These are phyloP conservation scores for Yamadazyma sp. DNA, from an alignment of 805 yeast species.

Conservation along the genomic window DNA sequence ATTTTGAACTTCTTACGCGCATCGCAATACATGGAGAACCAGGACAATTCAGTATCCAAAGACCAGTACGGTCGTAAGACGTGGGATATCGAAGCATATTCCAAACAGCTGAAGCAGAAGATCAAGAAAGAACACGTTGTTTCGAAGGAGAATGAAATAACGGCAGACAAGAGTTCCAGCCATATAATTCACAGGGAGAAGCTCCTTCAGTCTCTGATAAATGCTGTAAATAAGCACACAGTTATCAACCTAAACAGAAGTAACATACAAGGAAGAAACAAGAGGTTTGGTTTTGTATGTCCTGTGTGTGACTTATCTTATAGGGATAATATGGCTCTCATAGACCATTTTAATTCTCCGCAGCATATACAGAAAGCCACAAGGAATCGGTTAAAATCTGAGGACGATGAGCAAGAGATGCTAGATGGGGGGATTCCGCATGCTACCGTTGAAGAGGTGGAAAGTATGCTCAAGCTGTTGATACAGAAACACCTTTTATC, in stretches of 20 bases:
- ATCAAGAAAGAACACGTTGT: constrained; percentile 12
- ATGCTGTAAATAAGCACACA: constrained; percentile 35
- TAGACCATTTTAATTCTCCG: constrained; percentile 81
- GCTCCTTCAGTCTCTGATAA: constrained; percentile 30
- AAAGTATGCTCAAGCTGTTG: constrained; percentile 27
- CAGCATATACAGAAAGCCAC: constrained; percentile 52
- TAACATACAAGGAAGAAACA: constrained; percentile 37
- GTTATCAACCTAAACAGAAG: constrained; percentile 22
- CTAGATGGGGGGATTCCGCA: constrained; percentile 37
- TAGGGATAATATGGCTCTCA: constrained; percentile 76
- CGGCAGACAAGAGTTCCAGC: constrained; percentile 12
- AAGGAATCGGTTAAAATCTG: constrained; percentile 5
- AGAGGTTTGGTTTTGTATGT: constrained; percentile 83
- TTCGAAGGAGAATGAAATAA: constrained; percentile 3
- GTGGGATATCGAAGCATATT: constrained; percentile 73
- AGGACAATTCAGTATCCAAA: constrained; percentile 10
- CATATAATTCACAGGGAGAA: constrained; percentile 32
- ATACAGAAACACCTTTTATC: constrained; percentile 21
- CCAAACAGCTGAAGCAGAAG: constrained; percentile 38
- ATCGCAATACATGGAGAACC: background rate
- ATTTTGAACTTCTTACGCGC: background rate
- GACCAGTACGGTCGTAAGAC: constrained; percentile 63
- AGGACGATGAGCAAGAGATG: constrained; percentile 17
- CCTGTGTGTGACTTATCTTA: constrained; percentile 75
- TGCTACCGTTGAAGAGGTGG: constrained; percentile 36